These are phyloP conservation scores for Xylaria sp. DNA, from an alignment of 495 filamentous ascomycete genomes.

Conservation along the genomic window DNA sequence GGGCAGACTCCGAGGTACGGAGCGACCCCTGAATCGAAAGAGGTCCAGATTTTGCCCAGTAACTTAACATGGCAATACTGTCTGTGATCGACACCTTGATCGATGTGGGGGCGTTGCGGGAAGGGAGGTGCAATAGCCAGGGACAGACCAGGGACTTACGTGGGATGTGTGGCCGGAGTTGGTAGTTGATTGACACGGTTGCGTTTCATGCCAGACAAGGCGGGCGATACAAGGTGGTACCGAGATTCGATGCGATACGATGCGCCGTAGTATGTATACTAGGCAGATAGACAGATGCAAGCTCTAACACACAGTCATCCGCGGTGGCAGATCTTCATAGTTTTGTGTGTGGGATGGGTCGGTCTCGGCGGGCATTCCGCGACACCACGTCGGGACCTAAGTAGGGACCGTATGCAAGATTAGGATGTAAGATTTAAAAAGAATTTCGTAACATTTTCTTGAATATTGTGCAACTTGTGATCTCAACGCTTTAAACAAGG, in stretches of 20 bases:
- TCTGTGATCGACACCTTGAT: neutral
- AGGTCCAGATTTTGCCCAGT: neutral
- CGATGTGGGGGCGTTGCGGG: slow-evolving; percentile 11
- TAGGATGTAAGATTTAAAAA: neutral
- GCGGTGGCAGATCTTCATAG: neutral
- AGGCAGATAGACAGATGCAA: neutral
- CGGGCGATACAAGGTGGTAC: neutral
- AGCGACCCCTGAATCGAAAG: slow-evolving; percentile 13
- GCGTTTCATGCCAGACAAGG: slow-evolving; percentile 4
- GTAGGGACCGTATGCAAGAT: neutral
- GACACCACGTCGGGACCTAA: neutral
- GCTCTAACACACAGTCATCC: neutral
- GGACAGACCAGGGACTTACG: slow-evolving; percentile 1
- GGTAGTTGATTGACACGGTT: slow-evolving; percentile 8
- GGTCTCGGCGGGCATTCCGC: neutral
- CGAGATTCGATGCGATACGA: slow-evolving; percentile 11
- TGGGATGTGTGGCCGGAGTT: slow-evolving; percentile 6
- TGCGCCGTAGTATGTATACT: neutral
- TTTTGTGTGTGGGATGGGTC: neutral
- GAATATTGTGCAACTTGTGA: neutral
- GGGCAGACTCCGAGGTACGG: slow-evolving; percentile 19
- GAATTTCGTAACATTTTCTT: neutral
- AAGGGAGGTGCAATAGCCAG: neutral
- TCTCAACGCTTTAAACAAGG: neutral
- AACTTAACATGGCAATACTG: neutral